Evolutionary conservation across 1,284 basidiomycete species (phyloP), one percentile per base, ranked within the genome.

Genomic region (Ceratorhiza oryzae-sativae): DNA sequence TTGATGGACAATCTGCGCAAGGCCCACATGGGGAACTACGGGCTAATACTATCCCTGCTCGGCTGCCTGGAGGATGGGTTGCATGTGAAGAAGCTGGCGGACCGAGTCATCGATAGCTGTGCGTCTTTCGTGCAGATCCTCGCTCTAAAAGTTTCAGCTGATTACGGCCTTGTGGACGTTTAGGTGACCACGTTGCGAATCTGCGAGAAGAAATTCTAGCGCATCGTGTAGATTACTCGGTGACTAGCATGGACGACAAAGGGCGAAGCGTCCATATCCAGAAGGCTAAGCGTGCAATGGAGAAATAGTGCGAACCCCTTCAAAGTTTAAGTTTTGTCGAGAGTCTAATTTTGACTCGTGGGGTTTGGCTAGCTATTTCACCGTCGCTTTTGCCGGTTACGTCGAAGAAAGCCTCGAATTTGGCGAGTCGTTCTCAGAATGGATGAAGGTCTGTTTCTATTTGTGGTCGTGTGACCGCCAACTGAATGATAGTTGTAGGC

Each of bases 361-460:
- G 71, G 18, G 30, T 39, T 39, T 36, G 13, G 18, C 13, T 72
- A 93, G 91, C 78, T 98, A 97, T 82, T 98, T 98, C 82, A 88
- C 97, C 74, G 93, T 99, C 73, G 93, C 93, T 0, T 99, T 98
- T 78, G 91, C 95, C 1, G 93, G 90, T 74, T 99, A 94, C 77
- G 90, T 97, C 8, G 93, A 95, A 67, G 85, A 86, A 18, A 82
- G 82, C 74, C 84, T 86, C 18, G 80, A 82, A 68, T 91, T 92
- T 75, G 84, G 84, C 3, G 86, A 90, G 76, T 89, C 87, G 18
- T 98, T 98, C 79, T 91, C 90, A 1, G 85, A 88, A 42, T 98
- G 95, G 95, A 83, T 98, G 51, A 89, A 90, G 84, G 92, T 91
- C 56, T 34, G 83, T 77, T 39, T 34, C 32, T 42, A 46, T 48